Base-by-base conservation (phyloP, 1,139 yeast genomes). In the Meyerozyma sp. region DNA sequence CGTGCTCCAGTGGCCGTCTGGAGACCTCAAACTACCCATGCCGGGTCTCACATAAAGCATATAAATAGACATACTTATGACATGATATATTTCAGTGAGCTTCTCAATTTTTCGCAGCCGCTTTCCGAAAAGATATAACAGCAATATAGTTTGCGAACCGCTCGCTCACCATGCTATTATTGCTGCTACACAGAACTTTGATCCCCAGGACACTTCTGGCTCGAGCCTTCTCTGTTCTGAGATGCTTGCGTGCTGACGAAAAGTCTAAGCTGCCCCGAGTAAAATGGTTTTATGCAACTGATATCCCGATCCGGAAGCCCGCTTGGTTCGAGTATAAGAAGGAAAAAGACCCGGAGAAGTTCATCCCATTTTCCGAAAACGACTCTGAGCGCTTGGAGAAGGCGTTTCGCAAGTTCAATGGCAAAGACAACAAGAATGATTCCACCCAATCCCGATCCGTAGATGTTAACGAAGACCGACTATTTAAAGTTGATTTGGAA, bases 241-340 rank as follows among this genome's bases (percentile, higher is more conserved):
- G 18, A 9, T 5, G 16, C 20, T 13, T 13, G 16, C 4, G 20
- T n/a, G 9, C 16, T n/a, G 34, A 30, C 6, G 34, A 30, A 8
- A 30, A 30, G 34, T 34, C 37, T 9, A 18, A 34, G 26, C 16
- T 34, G 14, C 37, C 37, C 3, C 25, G 26, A 18, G 55, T 65
- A 21, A 65, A 68, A 49, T 89, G 96, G 96, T 88, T 80, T 58
- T 84, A 88, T 56, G 94, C 95, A 1, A 82, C 90, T 0, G 96
- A 89, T 57, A 62, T 80, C 5, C 95, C 96, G 1, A 61, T 71
- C 18, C 63, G 78, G 5, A 85, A 85, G 60, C 95, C 96, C 0
- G 68, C 63, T 7, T 77, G 82, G 66, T 73, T 70, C 50, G 59
- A 71, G 20, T 82, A 82, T 49, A 62, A 55, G 21, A 75, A 76